Base-by-base conservation (phyloP, 169 alveolate species). In the Cryptosporidium viatorum region DNA sequence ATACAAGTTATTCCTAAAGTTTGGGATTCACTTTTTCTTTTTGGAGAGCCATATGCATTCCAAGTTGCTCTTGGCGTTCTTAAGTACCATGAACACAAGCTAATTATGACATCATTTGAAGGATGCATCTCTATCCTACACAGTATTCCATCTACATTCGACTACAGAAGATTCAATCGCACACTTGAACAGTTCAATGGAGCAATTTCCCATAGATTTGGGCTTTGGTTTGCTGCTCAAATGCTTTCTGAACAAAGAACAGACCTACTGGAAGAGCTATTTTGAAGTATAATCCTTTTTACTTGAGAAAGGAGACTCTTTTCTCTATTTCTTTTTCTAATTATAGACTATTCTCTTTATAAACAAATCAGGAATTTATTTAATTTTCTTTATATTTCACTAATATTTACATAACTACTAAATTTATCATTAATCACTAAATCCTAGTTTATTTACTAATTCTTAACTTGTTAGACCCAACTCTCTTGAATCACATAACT, bases 31-130 rank as follows among this genome's bases (percentile, higher is more conserved):
- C 58, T 80, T 7, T 80, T 80, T 62, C 89, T 80, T 29, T 80
- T 80, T 50, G 89, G 89, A 35, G 89, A 80, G 14, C 89, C 89
- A n/a, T 80, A 62, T 65, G 89, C 89, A 33, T 80, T 80, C 50
- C 89, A 80, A 62, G 89, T 80, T 60, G 89, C 89, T 29, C 62
- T 48, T 62, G 89, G 69, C n/a, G 65, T 80, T 31, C 89, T 80
- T 26, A 80, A 80, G 55, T 80, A 80, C 67, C 89, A 80, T 33
- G 89, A 80, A 65, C 89, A 80, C 51, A 80, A 80, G 33, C 89
- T 80, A 5, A 65, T 80, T 16, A 80, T 62, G 75, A 80, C 89
- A 12, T 80, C 89, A 33, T 80, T 80, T 29, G 89, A 80, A 67
- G 89, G 89, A 4, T 80, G 89, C 51, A 80, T 80, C 9, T 80